Evolutionary conservation across 352 stramenopile species (phyloP).

Genomic region (Phytophthora citrophthora): DNA sequence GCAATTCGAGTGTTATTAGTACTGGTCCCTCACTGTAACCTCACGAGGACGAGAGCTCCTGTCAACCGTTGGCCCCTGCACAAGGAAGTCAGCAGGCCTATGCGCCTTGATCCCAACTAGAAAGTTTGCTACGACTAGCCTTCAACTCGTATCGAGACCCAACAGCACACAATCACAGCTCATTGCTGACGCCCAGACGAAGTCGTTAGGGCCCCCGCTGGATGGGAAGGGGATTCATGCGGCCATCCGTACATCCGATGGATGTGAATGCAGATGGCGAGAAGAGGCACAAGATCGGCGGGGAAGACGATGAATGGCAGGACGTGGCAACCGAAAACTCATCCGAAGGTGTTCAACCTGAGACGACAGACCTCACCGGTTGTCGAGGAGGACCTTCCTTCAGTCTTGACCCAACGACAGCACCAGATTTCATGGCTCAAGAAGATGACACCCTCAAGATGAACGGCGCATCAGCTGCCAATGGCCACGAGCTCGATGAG

Average conservation of each 20-base stretch:
- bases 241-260: slow-evolving; percentile 75
- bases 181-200: slow-evolving; percentile 13
- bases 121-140: slow-evolving; percentile 15
- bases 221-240: slow-evolving; percentile 65
- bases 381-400: slow-evolving; percentile 19
- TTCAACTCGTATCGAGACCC: background rate
- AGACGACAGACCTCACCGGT: slow-evolving; percentile 6
- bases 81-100: slow-evolving; percentile 18
- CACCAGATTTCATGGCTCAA: no score
- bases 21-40: background rate
- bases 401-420: slow-evolving; percentile 5
- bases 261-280: slow-evolving; percentile 27
- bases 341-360: slow-evolving; percentile 19
- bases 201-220: slow-evolving; percentile 24
- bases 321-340: slow-evolving; percentile 43
- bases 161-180: slow-evolving; percentile 3
- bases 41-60: slow-evolving; percentile 21
- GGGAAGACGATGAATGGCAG: slow-evolving; percentile 31
- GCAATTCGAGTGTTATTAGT: slow-evolving; percentile 5
- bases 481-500: slow-evolving; percentile 16
- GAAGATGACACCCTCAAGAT: slow-evolving; percentile 17
- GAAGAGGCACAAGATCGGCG: slow-evolving; percentile 16
- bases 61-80: background rate
- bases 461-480: slow-evolving; percentile 19
- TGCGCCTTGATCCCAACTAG: slow-evolving; percentile 24